Evolutionary conservation across 331 rosid species (phyloP).

Genomic region (Malus hybrid): DNA sequence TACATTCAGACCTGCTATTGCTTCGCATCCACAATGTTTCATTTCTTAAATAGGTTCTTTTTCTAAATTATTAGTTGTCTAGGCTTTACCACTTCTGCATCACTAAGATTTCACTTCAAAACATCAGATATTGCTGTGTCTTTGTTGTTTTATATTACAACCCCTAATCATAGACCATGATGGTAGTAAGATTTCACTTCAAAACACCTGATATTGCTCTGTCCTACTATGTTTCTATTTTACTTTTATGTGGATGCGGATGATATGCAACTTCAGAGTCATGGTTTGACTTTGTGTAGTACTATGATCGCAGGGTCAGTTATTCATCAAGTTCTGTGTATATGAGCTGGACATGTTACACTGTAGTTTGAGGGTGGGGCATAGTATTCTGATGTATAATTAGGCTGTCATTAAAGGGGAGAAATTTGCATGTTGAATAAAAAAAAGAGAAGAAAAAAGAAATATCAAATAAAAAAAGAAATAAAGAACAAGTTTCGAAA

Average conservation of each 20-base stretch:
- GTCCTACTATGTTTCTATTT: neutral
- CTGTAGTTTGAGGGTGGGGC: slow-evolving; percentile 42
- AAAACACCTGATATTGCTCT: no score
- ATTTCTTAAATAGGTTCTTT: neutral
- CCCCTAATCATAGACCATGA: neutral
- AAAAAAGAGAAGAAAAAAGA: slow-evolving; percentile 6
- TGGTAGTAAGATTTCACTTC: neutral
- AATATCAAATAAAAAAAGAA: slow-evolving; percentile 10
- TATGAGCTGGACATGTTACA: slow-evolving; percentile 58
- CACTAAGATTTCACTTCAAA: neutral
- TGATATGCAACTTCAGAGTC: slow-evolving; percentile 31
- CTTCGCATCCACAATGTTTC: neutral
- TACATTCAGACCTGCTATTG: neutral
- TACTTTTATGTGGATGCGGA: slow-evolving; percentile 20
- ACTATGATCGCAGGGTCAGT: slow-evolving; percentile 88
- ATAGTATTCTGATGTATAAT: slow-evolving; percentile 35
- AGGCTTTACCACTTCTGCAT: neutral
- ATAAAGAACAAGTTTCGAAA: neutral
- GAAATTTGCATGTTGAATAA: slow-evolving; percentile 25
- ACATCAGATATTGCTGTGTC: neutral
- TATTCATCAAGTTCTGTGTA: slow-evolving; percentile 50
- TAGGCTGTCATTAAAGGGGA: slow-evolving; percentile 35
- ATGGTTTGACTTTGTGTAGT: slow-evolving; percentile 63
- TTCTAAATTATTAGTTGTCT: neutral
- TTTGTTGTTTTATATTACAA: neutral